These are phyloP conservation scores for Penicillium robsamsonii DNA, from an alignment of 495 filamentous ascomycete genomes.

Conservation along the genomic window DNA sequence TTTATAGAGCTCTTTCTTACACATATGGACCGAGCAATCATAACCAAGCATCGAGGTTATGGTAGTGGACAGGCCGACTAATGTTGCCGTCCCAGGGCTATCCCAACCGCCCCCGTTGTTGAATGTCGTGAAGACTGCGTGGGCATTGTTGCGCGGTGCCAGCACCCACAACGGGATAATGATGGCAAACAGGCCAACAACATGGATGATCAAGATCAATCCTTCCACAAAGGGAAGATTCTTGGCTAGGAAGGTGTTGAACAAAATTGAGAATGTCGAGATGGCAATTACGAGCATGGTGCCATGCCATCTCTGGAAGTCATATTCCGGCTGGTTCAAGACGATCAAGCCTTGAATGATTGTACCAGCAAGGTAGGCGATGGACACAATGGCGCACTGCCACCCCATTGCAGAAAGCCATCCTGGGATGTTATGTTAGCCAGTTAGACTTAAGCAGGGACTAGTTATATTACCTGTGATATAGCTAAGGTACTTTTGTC, in stretches of 20 bases:
- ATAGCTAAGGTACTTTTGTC: conserved; percentile 59
- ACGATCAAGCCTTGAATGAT: conserved; percentile 60
- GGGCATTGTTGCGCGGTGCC: conserved; percentile 42
- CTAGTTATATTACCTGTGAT: conserved; percentile 43
- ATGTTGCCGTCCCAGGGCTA: conserved; percentile 49
- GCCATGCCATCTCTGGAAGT: conserved; percentile 56
- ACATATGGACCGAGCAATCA: conserved; percentile 58
- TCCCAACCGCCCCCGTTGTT: conserved; percentile 56
- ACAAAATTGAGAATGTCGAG: conserved; percentile 47
- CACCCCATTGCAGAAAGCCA: conserved; percentile 62
- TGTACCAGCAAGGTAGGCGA: conserved; percentile 54
- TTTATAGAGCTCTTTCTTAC: conserved; percentile 24
- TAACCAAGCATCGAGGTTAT: conserved; percentile 54
- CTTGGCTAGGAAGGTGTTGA: conserved; percentile 56
- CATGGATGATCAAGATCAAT: conserved; percentile 58
- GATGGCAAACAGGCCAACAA: conserved; percentile 60
- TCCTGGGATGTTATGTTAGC: conserved; percentile 28
- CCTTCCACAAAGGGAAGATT: conserved; percentile 57
- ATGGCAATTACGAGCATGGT: conserved; percentile 57
- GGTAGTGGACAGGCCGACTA: conserved; percentile 55
- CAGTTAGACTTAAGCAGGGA: not conserved
- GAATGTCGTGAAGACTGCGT: conserved; percentile 53
- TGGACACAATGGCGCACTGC: conserved; percentile 55
- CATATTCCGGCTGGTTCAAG: conserved; percentile 47
- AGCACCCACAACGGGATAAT: conserved; percentile 58